phyloP scores from a whole-genome alignment of 306 rosid genomes.

The Gastrolobium bilobum region DNA sequence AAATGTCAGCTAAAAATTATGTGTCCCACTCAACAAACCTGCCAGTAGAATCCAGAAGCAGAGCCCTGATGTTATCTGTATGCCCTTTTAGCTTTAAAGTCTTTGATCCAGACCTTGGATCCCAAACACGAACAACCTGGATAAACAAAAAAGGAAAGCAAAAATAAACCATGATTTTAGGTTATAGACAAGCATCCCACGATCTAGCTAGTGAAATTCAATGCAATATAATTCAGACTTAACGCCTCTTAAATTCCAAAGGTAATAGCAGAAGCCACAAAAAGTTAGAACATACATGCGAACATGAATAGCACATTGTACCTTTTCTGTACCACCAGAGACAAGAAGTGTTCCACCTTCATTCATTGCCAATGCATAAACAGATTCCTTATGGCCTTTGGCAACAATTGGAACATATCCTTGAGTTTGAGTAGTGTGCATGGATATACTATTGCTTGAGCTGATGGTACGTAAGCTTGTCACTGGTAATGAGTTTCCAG shows the following conservation, averaged over 20 bases:
- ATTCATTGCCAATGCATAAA: constrained; percentile 96
- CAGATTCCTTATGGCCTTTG: constrained; percentile 96
- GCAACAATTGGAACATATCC: constrained; percentile 87
- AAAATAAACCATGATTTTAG: constrained; percentile 18
- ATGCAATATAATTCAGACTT: not conserved
- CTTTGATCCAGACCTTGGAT: constrained; percentile 95
- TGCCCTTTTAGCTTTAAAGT: constrained; percentile 95
- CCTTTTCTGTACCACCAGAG: constrained; percentile 99
- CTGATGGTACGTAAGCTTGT: constrained; percentile 76
- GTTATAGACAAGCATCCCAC: constrained; percentile 27
- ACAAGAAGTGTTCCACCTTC: constrained; percentile 90
- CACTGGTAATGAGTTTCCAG: constrained; percentile 64
- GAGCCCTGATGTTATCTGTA: constrained; percentile 91
- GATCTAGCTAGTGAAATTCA: not conserved
- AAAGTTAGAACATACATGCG: constrained; percentile 40
- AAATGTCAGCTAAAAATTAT: constrained; percentile 42
- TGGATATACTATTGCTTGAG: constrained; percentile 82
- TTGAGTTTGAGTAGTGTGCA: constrained; percentile 70
- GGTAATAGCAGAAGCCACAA: constrained; percentile 33
- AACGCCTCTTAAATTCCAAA: not conserved
- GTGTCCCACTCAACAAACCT: constrained; percentile 66
- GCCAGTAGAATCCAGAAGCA: constrained; percentile 94
- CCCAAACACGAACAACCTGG: constrained; percentile 99
- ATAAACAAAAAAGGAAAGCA: constrained; percentile 5
- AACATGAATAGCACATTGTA: constrained; percentile 49